These are phyloP conservation scores for Zopfia rhizophila DNA, from an alignment of 2,329 filamentous ascomycete genomes.

Conservation along the genomic window DNA sequence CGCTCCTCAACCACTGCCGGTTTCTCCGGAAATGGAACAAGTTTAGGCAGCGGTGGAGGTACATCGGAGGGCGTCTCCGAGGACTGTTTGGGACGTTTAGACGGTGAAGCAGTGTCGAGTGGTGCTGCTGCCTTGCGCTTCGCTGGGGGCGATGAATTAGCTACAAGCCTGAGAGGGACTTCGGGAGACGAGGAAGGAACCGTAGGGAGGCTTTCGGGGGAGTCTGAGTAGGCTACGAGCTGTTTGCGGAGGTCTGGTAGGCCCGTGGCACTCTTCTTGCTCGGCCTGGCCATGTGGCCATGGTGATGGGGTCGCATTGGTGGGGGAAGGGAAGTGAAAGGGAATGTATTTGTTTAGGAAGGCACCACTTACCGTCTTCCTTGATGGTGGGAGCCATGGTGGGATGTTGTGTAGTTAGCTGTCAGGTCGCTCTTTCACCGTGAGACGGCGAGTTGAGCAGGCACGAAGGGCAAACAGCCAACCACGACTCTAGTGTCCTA, in stretches of 20 bases:
- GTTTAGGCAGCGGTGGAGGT: constrained; percentile 60
- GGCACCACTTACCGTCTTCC: constrained; percentile 49
- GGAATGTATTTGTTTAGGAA: constrained; percentile 10
- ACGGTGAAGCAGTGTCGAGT: constrained; percentile 65
- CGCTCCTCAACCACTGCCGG: constrained; percentile 93
- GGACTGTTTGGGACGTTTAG: constrained; percentile 65
- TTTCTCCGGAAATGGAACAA: constrained; percentile 91
- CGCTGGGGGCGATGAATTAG: constrained; percentile 38
- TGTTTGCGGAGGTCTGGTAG: constrained; percentile 16
- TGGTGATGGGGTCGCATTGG: constrained; percentile 5
- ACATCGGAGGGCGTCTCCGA: constrained; percentile 50
- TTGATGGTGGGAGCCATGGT: constrained; percentile 46
- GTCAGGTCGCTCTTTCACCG: constrained; percentile 6
- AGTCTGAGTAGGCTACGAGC: constrained; percentile 32
- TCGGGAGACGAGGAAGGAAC: constrained; percentile 21
- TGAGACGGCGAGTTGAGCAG: background rate
- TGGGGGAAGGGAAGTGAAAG: constrained; percentile 8
- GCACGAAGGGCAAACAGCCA: too few relatives aligned
- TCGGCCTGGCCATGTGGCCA: background rate
- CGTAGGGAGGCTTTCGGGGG: constrained; percentile 1
- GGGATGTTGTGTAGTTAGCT: constrained; percentile 6
- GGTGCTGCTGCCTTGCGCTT: constrained; percentile 82
- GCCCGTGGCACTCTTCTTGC: constrained; percentile 2
- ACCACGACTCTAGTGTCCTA: too few relatives aligned
- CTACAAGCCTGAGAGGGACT: constrained; percentile 21